Base-by-base conservation (phyloP, 208 protist species). In the Leishmania martiniquensis region DNA sequence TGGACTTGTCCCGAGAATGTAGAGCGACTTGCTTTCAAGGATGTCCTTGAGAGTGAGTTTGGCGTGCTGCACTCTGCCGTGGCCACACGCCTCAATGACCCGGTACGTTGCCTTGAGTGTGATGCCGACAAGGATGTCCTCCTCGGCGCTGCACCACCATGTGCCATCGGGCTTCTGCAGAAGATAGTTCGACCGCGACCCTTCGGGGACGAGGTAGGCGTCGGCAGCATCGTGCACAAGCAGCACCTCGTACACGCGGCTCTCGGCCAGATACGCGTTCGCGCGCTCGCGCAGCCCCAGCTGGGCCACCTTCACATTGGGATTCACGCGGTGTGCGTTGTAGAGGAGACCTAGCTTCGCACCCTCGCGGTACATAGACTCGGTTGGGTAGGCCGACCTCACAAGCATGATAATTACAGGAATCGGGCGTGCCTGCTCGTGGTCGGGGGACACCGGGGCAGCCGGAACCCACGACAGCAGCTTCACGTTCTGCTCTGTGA, bases 111-210 rank as follows among this genome's bases (percentile, higher is more conserved):
- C 82, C 47, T 78, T 66, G 7, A 97, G 85, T 32, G 93, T 97
- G 39, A 95, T 85, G 17, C 93, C 93, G 55, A 93, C 55, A 10
- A 97, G 81, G 78, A 97, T 95, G 72, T 95, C 86, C 67, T 89
- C 80, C 74, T 91, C 80, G 15, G 75, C 75, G 15, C 91, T 95
- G 78, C 91, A 95, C 70, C 86, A 83, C 52, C 93, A 70, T 55
- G 72, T 55, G 42, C 82, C 82, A 25, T 92, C 84, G 4, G 59
- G 34, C 42, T 76, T 87, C 55, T 91, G 65, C 32, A 97, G 52
- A 45, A 97, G 74, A 77, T 93, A 97, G 78, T 95, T 97, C 12
- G 93, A 95, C 54, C 91, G 91, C 34, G 93, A 95, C 1, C 93
- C 91, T 77, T 97, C 93, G 22, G 93, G 89, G 3, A 97, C 85